Conservation (phyloP, 1,284 basidiomycete species). For the Cryptococcus sp. region DNA sequence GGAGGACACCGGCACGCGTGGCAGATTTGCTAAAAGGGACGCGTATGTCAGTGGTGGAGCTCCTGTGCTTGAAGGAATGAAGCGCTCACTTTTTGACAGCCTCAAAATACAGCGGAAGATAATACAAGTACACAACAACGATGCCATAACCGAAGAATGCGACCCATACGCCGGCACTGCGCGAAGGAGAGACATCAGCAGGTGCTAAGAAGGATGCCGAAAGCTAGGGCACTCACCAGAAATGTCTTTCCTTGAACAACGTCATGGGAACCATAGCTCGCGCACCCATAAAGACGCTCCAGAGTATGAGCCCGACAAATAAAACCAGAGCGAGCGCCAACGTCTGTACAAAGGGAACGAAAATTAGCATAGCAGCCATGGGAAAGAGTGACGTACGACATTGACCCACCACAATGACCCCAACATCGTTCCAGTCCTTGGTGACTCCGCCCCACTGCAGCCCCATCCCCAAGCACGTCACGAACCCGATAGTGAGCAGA, state of each 20-base stretch:
- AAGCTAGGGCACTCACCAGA: conserved; percentile 9
- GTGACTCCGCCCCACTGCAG: conserved; percentile 29
- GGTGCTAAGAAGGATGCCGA: too few relatives aligned
- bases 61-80: background rate
- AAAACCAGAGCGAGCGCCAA: conserved; percentile 17
- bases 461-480: conserved; percentile 26
- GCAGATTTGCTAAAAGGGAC: conserved; percentile 15
- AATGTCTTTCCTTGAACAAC: conserved; percentile 21
- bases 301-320: conserved; percentile 17
- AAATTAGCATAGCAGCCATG: background rate
- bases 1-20: conserved; percentile 21
- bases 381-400: background rate
- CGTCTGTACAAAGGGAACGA: conserved; percentile 8
- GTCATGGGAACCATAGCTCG: conserved; percentile 28
- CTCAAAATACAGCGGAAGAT: conserved; percentile 28
- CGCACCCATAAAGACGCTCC: conserved; percentile 19
- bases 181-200: too few relatives aligned
- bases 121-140: conserved; percentile 26
- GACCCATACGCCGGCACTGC: conserved; percentile 21
- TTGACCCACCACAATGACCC: conserved; percentile 24
- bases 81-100: conserved; percentile 17
- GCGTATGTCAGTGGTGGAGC: background rate
- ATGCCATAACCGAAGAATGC: conserved; percentile 23
- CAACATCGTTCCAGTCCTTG: conserved; percentile 17
- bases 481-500: conserved; percentile 21